A percentile compares a stretch with the other conserved stretches of the same genome.
phyloP scores from a whole-genome alignment of 768 basidiomycete species.

The Boletus rex-veris region DNA sequence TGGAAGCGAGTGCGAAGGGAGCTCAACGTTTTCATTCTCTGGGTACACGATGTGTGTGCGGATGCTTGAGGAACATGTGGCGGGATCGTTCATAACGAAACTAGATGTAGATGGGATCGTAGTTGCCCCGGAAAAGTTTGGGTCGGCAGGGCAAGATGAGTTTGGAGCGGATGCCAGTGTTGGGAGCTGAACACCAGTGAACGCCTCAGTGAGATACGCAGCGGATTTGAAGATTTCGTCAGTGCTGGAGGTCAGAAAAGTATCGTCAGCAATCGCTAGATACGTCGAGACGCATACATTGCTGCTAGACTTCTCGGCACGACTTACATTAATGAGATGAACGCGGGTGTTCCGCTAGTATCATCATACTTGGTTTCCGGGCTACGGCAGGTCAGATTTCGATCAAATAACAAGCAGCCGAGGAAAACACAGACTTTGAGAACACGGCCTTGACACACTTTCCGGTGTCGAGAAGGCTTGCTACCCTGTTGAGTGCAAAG shows the following conservation, averaged over 20 bases:
- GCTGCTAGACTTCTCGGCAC: background rate
- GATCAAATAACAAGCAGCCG: background rate
- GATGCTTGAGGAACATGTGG: constrained; percentile 21
- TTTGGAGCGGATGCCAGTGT: background rate
- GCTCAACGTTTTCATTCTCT: background rate
- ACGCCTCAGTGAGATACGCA: constrained; percentile 71
- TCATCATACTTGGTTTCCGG: constrained; percentile 63
- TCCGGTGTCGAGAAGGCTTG: constrained; percentile 66
- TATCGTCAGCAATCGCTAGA: constrained; percentile 2
- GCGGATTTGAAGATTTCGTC: constrained; percentile 78
- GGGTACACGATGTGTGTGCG: constrained; percentile 20
- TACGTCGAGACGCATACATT: background rate
- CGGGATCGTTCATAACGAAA: background rate
- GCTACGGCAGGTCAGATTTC: constrained; percentile 29
- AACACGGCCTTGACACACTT: constrained; percentile 50
- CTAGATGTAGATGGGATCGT: background rate
- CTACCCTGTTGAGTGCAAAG: constrained; percentile 69
- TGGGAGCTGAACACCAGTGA: constrained; percentile 32
- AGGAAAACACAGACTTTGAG: constrained; percentile 37
- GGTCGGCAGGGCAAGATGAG: constrained; percentile 10
- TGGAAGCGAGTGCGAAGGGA: background rate
- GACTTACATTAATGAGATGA: constrained; percentile 64
- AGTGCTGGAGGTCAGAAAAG: constrained; percentile 39
- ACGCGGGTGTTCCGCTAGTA: constrained; percentile 64
- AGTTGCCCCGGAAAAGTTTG: background rate